phyloP scores from a whole-genome alignment of 2,329 filamentous ascomycete genomes.

The Epichloe aotearoae region DNA sequence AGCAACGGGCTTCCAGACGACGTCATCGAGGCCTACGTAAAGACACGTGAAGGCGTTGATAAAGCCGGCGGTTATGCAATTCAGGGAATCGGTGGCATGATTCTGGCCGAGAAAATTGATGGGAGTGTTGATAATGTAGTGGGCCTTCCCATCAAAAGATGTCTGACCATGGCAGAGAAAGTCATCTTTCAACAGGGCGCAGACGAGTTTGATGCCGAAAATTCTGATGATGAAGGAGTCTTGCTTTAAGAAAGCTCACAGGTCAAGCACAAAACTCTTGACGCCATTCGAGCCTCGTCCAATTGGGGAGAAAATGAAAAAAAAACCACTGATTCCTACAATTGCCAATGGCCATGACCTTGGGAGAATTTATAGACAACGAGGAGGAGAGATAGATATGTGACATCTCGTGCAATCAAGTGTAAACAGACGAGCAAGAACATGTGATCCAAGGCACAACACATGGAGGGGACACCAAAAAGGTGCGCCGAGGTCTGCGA shows the following conservation, averaged over 20 bases:
- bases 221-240: conserved; percentile 29
- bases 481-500: too few relatives aligned
- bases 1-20: conserved; percentile 54
- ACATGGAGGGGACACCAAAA: not conserved
- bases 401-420: not conserved
- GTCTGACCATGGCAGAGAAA: conserved; percentile 73
- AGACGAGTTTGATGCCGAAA: conserved; percentile 39
- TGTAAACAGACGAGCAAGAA: not conserved
- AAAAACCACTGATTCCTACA: not conserved
- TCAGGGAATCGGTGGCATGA: conserved; percentile 74
- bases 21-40: conserved; percentile 64
- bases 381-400: not conserved
- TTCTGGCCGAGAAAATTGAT: conserved; percentile 80
- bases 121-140: conserved; percentile 91
- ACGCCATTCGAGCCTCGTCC: not conserved
- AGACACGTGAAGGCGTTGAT: conserved; percentile 81
- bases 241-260: not conserved
- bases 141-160: conserved; percentile 69
- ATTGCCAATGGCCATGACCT: not conserved
- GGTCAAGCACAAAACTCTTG: not conserved
- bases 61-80: conserved; percentile 95
- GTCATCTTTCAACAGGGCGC: conserved; percentile 65
- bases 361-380: not conserved
- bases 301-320: not conserved
- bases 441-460: not conserved